Percentiles rank a stretch among this genome's conserved stretches.
These are phyloP conservation scores for Starmerella stigmatis DNA, from an alignment of 805 yeast species.

Conservation along the genomic window DNA sequence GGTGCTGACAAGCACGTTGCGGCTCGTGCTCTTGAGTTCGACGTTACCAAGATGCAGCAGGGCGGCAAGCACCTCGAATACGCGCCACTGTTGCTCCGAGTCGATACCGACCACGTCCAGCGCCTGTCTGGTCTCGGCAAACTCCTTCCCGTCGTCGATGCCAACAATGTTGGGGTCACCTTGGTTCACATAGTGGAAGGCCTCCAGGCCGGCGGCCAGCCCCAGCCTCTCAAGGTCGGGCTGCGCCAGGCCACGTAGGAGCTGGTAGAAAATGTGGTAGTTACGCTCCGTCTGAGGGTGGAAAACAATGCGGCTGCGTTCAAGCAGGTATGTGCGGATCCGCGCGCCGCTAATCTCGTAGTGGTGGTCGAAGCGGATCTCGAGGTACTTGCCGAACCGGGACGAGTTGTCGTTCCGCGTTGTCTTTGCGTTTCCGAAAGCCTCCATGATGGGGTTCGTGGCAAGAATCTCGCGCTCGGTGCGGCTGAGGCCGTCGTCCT, in stretches of 20 bases:
- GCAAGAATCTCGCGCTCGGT: conserved; percentile 92
- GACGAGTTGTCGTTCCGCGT: conserved; percentile 96
- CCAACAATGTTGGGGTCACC: conserved; percentile 59
- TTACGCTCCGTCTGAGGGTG: conserved; percentile 88
- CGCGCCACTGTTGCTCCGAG: conserved; percentile 46
- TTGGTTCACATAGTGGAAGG: conserved; percentile 75
- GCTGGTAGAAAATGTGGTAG: conserved; percentile 88
- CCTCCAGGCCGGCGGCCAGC: conserved; percentile 48
- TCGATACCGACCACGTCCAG: conserved; percentile 67
- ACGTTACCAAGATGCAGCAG: conserved; percentile 88
- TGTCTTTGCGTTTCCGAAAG: conserved; percentile 97
- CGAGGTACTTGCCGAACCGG: conserved; percentile 92
- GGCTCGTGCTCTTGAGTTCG: conserved; percentile 71
- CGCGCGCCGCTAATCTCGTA: conserved; percentile 87
- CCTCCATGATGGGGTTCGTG: conserved; percentile 94
- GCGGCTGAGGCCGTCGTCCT: conserved; percentile 58
- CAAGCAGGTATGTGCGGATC: conserved; percentile 83
- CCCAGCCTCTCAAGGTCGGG: conserved; percentile 49
- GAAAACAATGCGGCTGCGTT: conserved; percentile 86
- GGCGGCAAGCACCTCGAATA: conserved; percentile 76
- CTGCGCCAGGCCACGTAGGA: conserved; percentile 55
- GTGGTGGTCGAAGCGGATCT: conserved; percentile 67
- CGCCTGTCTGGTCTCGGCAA: conserved; percentile 63
- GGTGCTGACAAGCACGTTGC: conserved; percentile 65
- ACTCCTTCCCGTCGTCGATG: conserved; percentile 75